Conservation (phyloP, 2,329 filamentous ascomycete genomes). For the Stenocarpella maydis region DNA sequence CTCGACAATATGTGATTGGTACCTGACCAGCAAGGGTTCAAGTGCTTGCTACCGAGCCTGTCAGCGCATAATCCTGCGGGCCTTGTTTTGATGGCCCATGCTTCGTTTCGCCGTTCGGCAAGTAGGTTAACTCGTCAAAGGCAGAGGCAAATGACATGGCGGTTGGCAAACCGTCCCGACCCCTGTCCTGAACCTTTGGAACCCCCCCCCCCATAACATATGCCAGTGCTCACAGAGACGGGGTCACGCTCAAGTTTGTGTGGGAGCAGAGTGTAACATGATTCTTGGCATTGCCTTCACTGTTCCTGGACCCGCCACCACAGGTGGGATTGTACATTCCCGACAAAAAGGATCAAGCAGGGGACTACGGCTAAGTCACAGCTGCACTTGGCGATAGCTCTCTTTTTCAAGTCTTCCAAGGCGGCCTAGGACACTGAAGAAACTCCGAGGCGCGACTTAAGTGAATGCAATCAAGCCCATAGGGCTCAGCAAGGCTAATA, state of each 20-base stretch:
- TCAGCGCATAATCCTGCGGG: not conserved
- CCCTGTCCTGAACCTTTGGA: not conserved
- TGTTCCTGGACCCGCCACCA: not conserved
- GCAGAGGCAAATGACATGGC: not conserved
- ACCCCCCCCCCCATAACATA: not conserved
- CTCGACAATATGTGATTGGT: not conserved
- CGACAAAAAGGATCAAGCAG: not conserved
- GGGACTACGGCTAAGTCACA: not conserved
- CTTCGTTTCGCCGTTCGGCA: not conserved
- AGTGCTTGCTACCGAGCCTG: too few relatives aligned
- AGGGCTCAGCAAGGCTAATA: slow-evolving; percentile 2
- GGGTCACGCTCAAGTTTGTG: not conserved
- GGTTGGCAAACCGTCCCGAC: not conserved
- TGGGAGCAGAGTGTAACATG: not conserved
- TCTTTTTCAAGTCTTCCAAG: not conserved
- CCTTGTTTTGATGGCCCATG: not conserved
- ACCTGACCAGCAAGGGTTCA: not conserved
- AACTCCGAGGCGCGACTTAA: not conserved
- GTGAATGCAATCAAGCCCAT: slow-evolving; percentile 9
- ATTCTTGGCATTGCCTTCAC: slow-evolving; percentile 8
- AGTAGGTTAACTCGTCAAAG: not conserved
- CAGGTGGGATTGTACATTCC: not conserved
- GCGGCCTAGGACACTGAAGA: not conserved
- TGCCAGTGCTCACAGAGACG: not conserved
- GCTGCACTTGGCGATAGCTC: not conserved